Evolutionary conservation across 106 monocot species (phyloP).

Genomic region (Dioscorea dumetorum): DNA sequence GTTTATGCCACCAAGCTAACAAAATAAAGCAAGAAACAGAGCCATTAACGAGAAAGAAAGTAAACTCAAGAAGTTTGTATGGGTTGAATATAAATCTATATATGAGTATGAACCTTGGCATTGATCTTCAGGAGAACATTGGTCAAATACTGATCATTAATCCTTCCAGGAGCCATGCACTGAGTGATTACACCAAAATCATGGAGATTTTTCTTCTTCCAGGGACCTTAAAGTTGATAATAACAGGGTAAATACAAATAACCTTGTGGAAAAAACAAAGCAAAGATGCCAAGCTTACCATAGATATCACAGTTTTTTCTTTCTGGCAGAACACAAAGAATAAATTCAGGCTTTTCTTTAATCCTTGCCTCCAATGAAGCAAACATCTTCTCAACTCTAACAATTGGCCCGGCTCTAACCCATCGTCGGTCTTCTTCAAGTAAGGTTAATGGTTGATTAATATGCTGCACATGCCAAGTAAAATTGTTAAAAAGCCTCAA

Average conservation of each 20-base stretch:
- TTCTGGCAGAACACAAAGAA: slow-evolving; percentile 72
- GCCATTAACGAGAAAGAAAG: background rate
- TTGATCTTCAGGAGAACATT: slow-evolving; percentile 85
- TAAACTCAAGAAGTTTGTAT: background rate
- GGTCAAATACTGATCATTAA: slow-evolving; percentile 67
- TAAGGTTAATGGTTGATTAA: slow-evolving; percentile 45
- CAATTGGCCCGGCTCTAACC: slow-evolving; percentile 38
- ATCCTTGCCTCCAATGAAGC: slow-evolving; percentile 36
- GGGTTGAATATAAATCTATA: background rate
- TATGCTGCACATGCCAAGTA: slow-evolving; percentile 26
- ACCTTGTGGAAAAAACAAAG: background rate
- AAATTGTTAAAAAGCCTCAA: background rate
- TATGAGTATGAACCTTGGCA: slow-evolving; percentile 37
- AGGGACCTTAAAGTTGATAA: slow-evolving; percentile 44
- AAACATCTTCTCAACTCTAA: slow-evolving; percentile 68
- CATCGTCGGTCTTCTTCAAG: slow-evolving; percentile 59
- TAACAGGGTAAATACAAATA: background rate
- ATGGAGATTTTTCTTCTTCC: slow-evolving; percentile 80
- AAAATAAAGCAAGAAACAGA: slow-evolving; percentile 2
- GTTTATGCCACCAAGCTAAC: slow-evolving; percentile 66
- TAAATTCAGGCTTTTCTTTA: slow-evolving; percentile 39
- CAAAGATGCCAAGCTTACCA: slow-evolving; percentile 25
- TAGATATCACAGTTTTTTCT: slow-evolving; percentile 74
- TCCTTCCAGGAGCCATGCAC: slow-evolving; percentile 54
- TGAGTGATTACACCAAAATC: slow-evolving; percentile 71